Percentiles rank a stretch among this genome's conserved stretches.
phyloP scores from a whole-genome alignment of 768 basidiomycete genomes.

The Leccinum barrowsii region DNA sequence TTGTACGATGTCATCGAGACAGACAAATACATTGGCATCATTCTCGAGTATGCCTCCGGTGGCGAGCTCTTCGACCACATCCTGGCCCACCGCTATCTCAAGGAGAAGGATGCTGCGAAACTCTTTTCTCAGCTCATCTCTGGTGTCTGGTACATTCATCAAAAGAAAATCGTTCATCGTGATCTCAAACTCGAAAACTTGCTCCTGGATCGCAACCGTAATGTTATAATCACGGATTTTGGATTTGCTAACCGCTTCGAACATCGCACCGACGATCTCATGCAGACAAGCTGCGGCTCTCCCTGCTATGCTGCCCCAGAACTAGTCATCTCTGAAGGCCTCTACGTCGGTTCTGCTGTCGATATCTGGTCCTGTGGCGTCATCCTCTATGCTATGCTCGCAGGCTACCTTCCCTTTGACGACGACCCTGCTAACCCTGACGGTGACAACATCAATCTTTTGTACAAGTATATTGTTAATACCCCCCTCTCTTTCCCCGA shows the following conservation, averaged over 20 bases:
- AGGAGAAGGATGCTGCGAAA: conserved; percentile 90
- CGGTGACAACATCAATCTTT: conserved; percentile 97
- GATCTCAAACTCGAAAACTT: conserved; percentile 99
- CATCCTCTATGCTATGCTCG: conserved; percentile 95
- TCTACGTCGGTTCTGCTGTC: conserved; percentile 95
- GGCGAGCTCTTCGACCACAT: conserved; percentile 99
- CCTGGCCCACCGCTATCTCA: conserved; percentile 93
- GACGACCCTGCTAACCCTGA: conserved; percentile 98
- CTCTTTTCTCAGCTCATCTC: conserved; percentile 98
- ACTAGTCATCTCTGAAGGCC: conserved; percentile 93
- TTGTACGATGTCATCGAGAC: conserved; percentile 99
- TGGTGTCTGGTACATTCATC: conserved; percentile 98
- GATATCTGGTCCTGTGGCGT: conserved; percentile 98
- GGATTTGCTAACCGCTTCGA: conserved; percentile 98
- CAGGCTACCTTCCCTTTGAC: conserved; percentile 97
- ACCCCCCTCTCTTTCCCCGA: conserved; percentile 97
- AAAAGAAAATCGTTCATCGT: conserved; percentile 98
- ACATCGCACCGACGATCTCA: conserved; percentile 87
- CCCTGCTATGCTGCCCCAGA: conserved; percentile 99
- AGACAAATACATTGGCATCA: conserved; percentile 99
- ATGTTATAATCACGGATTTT: conserved; percentile 99
- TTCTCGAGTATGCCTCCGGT: conserved; percentile 96
- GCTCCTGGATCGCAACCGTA: conserved; percentile 92
- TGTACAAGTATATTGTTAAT: conserved; percentile 98
- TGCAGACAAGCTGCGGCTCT: conserved; percentile 97